A percentile compares a stretch with the other conserved stretches of the same genome.
Evolutionary conservation across 768 basidiomycete genomes (phyloP).

Genomic region (Suillus luteus): DNA sequence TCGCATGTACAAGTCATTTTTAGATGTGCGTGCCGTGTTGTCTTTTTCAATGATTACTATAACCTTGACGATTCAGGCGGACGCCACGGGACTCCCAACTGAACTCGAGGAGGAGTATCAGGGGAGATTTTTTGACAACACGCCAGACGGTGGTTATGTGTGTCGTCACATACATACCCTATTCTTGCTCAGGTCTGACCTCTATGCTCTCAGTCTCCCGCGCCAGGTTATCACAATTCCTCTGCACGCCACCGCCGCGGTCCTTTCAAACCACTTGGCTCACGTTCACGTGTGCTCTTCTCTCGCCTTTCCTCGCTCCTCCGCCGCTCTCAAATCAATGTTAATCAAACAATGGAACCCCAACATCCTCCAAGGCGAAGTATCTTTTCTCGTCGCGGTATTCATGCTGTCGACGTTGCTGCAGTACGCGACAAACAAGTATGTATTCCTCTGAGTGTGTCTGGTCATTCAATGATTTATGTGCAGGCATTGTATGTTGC

Average conservation of each 20-base stretch:
- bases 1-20: neutral
- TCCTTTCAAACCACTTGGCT: neutral
- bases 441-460: neutral
- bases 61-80: neutral
- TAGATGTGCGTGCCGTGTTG: neutral
- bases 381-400: neutral
- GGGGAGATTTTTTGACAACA: neutral
- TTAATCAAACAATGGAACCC: neutral
- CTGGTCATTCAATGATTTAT: neutral
- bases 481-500: slow-evolving; percentile 1
- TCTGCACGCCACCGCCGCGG: neutral
- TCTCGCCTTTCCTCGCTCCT: neutral
- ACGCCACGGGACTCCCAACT: neutral
- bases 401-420: neutral
- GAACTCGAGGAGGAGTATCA: neutral
- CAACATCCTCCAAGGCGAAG: neutral
- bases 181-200: neutral
- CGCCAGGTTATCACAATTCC: neutral
- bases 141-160: neutral
- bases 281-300: neutral
- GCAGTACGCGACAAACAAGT: too few species aligned
- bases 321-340: neutral
- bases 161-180: neutral
- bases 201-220: neutral
- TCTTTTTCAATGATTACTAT: neutral